Conservation (phyloP, 352 stramenopile genomes). For the Phytopythium ostracodes region DNA sequence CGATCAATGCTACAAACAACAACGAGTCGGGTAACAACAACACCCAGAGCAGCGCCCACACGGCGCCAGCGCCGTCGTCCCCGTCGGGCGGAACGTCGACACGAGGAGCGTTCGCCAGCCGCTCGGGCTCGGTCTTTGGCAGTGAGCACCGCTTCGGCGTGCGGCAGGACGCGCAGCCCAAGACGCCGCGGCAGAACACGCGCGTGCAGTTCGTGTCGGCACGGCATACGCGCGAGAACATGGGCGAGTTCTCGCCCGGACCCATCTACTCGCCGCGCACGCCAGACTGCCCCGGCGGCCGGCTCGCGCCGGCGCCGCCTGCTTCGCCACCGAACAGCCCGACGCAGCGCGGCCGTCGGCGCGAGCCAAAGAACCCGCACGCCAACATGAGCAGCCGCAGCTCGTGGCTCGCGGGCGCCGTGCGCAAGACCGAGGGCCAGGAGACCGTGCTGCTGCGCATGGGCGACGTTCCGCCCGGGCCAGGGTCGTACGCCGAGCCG, state of each 20-base stretch:
- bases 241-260: slow-evolving; percentile 82
- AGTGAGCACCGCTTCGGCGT: slow-evolving; percentile 74
- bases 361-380: slow-evolving; percentile 34
- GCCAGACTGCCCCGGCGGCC: slow-evolving; percentile 56
- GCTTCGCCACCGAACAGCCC: slow-evolving; percentile 5
- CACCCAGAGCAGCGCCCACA: slow-evolving; percentile 14
- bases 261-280: slow-evolving; percentile 79
- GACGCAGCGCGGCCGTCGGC: not conserved
- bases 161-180: slow-evolving; percentile 29
- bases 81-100: not conserved
- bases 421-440: slow-evolving; percentile 63
- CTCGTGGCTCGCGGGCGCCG: slow-evolving; percentile 76
- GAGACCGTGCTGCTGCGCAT: slow-evolving; percentile 76
- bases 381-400: slow-evolving; percentile 74
- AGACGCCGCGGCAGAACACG: slow-evolving; percentile 33
- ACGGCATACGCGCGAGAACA: slow-evolving; percentile 78
- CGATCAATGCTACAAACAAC: not conserved
- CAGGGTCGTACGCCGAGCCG: slow-evolving; percentile 65
- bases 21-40: slow-evolving; percentile 5
- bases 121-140: slow-evolving; percentile 55
- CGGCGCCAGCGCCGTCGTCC: slow-evolving; percentile 1
- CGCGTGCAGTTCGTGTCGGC: slow-evolving; percentile 76
- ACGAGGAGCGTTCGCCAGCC: slow-evolving; percentile 13
- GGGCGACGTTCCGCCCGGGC: slow-evolving; percentile 60
- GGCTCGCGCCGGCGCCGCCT: slow-evolving; percentile 53